Evolutionary conservation across 805 yeast genomes (phyloP), one percentile per base, ranked within the genome.

Genomic region (Cyberlindnera sargentensis): DNA sequence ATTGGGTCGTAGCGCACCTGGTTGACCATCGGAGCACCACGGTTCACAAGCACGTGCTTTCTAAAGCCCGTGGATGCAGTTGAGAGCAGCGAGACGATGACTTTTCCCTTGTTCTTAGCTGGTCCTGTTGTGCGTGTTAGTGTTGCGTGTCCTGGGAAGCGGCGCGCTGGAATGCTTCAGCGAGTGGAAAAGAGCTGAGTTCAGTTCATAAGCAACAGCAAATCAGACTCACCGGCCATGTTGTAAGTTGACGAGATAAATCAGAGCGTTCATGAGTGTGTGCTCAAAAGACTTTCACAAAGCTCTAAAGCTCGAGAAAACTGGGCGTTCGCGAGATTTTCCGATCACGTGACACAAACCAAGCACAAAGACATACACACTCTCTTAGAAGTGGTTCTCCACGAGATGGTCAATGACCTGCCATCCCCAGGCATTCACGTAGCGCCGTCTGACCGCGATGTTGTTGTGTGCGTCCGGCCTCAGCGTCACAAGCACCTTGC

Each of bases 401-500:
- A 84, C 85, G 51, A 90, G 55, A 61, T 91, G 96, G 36, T 82
- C 83, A n/a, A 91, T 71, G 0, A 88, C 95, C 1, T 85, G 87
- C 93, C 96, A 88, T 2, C 99, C 99, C 64, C 83, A 90, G 0
- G 96, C 93, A 64, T 91, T 91, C 5, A 95, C 82, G 68, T 86
- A 93, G 48, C 86, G 67, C 51, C 99, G 72, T 49, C 99, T 70
- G 1, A 91, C 98, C 27, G 87, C 72, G 28, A 93, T 89, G 56
- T 89, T 91, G 56, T 91, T 91, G 58, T 91, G 99, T 0, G 99
- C 96, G 61, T 91, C 99, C 0, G 97, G 96, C 50, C 80, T 76
- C 49, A 93, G 65, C 36, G 79, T 79, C 1, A 90, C 96, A 27
- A 93, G 65, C 3, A 93, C 96, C 63, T 91, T 91, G 36, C 97